Percentiles rank a stretch among this genome's conserved stretches.
Conservation (phyloP, 805 yeast genomes). For the Kodamaea laetipori region DNA sequence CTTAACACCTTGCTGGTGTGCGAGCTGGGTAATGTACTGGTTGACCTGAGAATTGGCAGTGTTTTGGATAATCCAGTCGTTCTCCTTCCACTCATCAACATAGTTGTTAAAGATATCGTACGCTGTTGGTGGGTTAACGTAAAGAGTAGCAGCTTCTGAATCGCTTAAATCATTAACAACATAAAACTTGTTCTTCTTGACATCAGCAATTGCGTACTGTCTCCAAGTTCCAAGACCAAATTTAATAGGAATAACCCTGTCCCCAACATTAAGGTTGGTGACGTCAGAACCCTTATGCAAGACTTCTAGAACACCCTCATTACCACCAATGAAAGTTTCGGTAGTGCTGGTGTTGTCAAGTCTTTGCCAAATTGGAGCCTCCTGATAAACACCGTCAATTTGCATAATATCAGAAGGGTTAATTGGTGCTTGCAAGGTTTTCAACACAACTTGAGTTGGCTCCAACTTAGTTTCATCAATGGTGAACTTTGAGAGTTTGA, state of each 20-base stretch:
- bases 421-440: slow-evolving; percentile 77
- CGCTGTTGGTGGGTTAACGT: slow-evolving; percentile 26
- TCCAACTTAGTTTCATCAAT: slow-evolving; percentile 26
- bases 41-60: slow-evolving; percentile 39
- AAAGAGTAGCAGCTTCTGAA: slow-evolving; percentile 22
- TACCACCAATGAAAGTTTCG: slow-evolving; percentile 17
- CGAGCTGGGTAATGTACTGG: slow-evolving; percentile 32
- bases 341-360: slow-evolving; percentile 2
- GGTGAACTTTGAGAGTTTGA: too few species aligned
- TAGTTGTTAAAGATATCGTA: slow-evolving; percentile 23
- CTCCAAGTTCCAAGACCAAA: slow-evolving; percentile 29
- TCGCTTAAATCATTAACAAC: slow-evolving; percentile 8
- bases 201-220: slow-evolving; percentile 20
- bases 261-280: slow-evolving; percentile 18
- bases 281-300: slow-evolving; percentile 19
- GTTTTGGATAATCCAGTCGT: slow-evolving; percentile 37
- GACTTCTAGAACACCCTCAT: slow-evolving; percentile 25
- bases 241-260: slow-evolving; percentile 22
- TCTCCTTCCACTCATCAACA: slow-evolving; percentile 22
- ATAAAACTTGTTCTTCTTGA: neutral
- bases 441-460: slow-evolving; percentile 54
- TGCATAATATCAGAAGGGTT: slow-evolving; percentile 92
- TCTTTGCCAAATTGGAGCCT: slow-evolving; percentile 48
- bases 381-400: slow-evolving; percentile 82
- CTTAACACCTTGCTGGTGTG: slow-evolving; percentile 26